These are phyloP conservation scores for Colletotrichum magnum DNA, from an alignment of 2,329 filamentous ascomycete species.

Conservation along the genomic window DNA sequence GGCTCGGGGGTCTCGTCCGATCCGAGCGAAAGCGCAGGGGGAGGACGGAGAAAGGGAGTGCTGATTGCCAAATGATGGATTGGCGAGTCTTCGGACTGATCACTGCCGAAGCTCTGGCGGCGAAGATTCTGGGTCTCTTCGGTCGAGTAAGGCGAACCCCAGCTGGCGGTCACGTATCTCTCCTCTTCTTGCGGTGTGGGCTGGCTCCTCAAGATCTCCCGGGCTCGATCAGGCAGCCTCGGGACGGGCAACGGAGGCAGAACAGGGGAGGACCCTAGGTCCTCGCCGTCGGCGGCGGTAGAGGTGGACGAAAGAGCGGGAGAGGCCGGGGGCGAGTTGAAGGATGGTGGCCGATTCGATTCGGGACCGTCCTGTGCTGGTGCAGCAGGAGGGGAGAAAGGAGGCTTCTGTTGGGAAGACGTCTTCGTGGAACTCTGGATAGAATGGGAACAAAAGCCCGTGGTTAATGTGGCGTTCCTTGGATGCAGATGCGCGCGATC, in stretches of 20 bases:
- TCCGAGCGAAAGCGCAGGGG: slow-evolving; percentile 59
- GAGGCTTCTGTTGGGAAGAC: slow-evolving; percentile 66
- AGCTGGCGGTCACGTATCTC: slow-evolving; percentile 80
- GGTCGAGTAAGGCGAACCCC: slow-evolving; percentile 90
- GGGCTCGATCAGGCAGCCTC: slow-evolving; percentile 68
- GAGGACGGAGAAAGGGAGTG: slow-evolving; percentile 74
- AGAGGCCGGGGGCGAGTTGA: slow-evolving; percentile 60
- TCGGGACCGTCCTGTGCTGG: slow-evolving; percentile 70
- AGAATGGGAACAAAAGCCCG: slow-evolving; percentile 17
- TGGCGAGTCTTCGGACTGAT: slow-evolving; percentile 71
- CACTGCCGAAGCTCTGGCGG: slow-evolving; percentile 69
- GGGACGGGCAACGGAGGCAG: slow-evolving; percentile 72
- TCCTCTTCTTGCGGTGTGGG: slow-evolving; percentile 56
- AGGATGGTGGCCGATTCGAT: slow-evolving; percentile 52
- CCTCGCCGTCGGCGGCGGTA: slow-evolving; percentile 70
- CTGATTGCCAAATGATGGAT: slow-evolving; percentile 73
- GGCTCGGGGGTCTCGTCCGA: slow-evolving; percentile 52
- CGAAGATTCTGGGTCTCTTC: slow-evolving; percentile 68
- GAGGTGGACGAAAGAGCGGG: slow-evolving; percentile 74
- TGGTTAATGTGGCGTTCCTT: slow-evolving; percentile 36
- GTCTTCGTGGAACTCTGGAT: slow-evolving; percentile 63
- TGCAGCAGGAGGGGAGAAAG: slow-evolving; percentile 71
- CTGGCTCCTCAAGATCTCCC: slow-evolving; percentile 70
- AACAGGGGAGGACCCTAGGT: slow-evolving; percentile 69
- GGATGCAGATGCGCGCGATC: slow-evolving; percentile 3